Percentiles rank a stretch among this genome's conserved stretches.
phyloP scores from a whole-genome alignment of 2,329 filamentous ascomycete genomes.

The Alternaria sp. region DNA sequence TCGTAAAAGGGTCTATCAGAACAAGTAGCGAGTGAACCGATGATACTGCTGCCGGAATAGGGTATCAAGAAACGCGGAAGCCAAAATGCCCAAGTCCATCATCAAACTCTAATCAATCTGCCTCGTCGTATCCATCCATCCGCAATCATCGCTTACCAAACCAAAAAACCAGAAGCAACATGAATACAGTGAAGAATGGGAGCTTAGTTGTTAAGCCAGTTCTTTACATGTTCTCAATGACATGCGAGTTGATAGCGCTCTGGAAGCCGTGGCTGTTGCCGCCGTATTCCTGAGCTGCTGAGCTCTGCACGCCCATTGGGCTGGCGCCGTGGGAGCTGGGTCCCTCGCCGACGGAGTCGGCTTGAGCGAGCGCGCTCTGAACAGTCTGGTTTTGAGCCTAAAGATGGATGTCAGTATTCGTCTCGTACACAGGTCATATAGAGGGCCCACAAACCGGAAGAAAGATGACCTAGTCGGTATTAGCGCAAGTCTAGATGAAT shows the following conservation, averaged over 20 bases:
- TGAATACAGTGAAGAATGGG: neutral
- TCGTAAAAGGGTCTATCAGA: neutral
- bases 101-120: neutral
- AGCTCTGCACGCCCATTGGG: conserved; percentile 23
- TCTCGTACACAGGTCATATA: too few species aligned
- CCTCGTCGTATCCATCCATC: neutral
- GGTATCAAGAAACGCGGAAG: conserved; percentile 12
- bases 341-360: conserved; percentile 62
- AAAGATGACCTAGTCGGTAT: too few species aligned
- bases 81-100: neutral
- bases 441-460: too few species aligned
- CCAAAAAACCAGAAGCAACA: neutral
- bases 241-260: conserved; percentile 77
- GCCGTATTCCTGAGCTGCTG: conserved; percentile 44
- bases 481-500: too few species aligned
- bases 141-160: neutral
- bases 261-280: conserved; percentile 67
- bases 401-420: too few species aligned
- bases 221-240: conserved; percentile 81
- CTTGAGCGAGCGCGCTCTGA: conserved; percentile 57
- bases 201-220: neutral
- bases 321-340: conserved; percentile 54
- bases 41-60: conserved; percentile 4
- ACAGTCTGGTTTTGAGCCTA: conserved; percentile 63
- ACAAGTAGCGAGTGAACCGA: conserved; percentile 9